phyloP scores from a whole-genome alignment of 306 rosid species.

The Fragaria iinumae region DNA sequence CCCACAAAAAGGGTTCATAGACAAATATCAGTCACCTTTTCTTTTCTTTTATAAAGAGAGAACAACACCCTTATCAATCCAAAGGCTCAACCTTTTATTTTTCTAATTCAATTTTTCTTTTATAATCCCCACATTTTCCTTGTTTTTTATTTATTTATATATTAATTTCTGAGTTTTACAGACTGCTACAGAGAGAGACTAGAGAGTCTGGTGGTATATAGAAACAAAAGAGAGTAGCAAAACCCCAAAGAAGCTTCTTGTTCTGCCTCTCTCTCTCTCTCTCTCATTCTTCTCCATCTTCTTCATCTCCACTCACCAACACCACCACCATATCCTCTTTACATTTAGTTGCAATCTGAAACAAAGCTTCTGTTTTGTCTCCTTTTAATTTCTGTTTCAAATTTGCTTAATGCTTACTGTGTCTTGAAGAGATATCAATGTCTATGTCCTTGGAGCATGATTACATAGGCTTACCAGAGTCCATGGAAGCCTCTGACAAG shows the following conservation, averaged over 20 bases:
- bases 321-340: constrained; percentile 15
- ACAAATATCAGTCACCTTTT: background rate
- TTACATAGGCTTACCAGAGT: constrained; percentile 61
- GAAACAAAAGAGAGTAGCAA: constrained; percentile 29
- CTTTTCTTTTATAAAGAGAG: background rate
- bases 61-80: constrained; percentile 6
- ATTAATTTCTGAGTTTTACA: constrained; percentile 9
- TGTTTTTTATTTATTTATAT: background rate
- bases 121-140: background rate
- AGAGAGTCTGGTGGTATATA: constrained; percentile 14
- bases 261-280: background rate
- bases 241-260: constrained; percentile 36
- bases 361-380: background rate
- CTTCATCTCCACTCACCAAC: background rate
- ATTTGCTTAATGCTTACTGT: constrained; percentile 34
- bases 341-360: constrained; percentile 12
- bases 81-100: constrained; percentile 29
- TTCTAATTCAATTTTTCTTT: background rate
- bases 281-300: constrained; percentile 7
- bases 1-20: constrained; percentile 52
- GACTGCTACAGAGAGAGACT: background rate
- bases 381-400: constrained; percentile 2
- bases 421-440: constrained; percentile 49
- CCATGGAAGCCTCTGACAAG: constrained; percentile 52
- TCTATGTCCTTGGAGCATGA: constrained; percentile 67